Base-by-base conservation (phyloP, 139 green algal genomes). In the Haematococcus lacustris region DNA sequence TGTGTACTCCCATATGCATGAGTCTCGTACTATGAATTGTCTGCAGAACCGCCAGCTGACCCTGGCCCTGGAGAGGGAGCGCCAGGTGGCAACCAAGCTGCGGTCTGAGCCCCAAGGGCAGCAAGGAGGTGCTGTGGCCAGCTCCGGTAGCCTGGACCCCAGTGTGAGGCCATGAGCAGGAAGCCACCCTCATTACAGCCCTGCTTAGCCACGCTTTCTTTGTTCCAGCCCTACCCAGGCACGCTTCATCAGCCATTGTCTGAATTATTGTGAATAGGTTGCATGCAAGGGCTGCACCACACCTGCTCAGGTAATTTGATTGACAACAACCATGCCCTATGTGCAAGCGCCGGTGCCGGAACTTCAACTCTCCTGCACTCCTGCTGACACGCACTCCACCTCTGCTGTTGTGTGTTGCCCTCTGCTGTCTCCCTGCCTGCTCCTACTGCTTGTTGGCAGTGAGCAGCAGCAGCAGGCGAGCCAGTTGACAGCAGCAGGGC, bases 51-150 rank as follows among this genome's bases (percentile, higher is more conserved):
- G 83, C 1, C 43, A 73, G 0, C 59, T 86, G 0, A 85, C 78
- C 50, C 73, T 88, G 9, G 33, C 66, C 1, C 37, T 88, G 34
- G 83, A 88, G 41, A 85, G 80, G 26, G 80, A 88, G 33, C 78
- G 75, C 57, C 73, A 81, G 40, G 59, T 66, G n/a, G 61, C 60
- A 1, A 67, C 75, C 0, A 69, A 80, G 78, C 64, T 88, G 38
- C 71, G 86, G 80, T 60, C 67, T 1, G 66, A 84, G 53, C 53
- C 17, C 23, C 33, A 26, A 30, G 13, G 13, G 21, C 13, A 57
- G 13, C 47, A 57, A 57, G 21, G 47, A 57, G 47, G n/a, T 57
- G 47, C 13, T 13, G 47, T 21, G 21, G 47, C 47, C 13, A 21
- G 13, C 13, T 13, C 47, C 47, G 47, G 47, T 57, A 21, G 13